Percentiles rank a stretch among this genome's conserved stretches.
phyloP scores from a whole-genome alignment of 805 yeast species.

The Yarrowia sp. region DNA sequence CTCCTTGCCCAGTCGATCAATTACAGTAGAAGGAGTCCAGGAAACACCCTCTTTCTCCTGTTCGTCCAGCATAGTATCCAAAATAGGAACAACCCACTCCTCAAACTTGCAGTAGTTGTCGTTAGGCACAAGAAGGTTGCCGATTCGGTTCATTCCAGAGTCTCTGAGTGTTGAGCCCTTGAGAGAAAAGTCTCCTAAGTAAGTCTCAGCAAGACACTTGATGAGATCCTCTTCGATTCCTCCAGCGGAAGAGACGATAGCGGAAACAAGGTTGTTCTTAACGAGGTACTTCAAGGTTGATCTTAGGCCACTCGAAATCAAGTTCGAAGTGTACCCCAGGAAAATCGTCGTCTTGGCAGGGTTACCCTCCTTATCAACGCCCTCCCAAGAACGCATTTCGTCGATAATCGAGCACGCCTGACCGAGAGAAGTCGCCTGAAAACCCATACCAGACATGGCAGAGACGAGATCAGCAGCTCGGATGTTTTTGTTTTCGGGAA shows the following conservation, averaged over 20 bases:
- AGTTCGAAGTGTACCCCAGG: conserved; percentile 93
- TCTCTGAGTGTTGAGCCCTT: conserved; percentile 82
- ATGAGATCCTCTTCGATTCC: conserved; percentile 97
- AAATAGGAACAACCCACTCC: conserved; percentile 96
- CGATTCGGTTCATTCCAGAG: conserved; percentile 96
- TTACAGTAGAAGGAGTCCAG: conserved; percentile 93
- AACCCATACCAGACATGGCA: conserved; percentile 94
- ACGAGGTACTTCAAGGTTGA: conserved; percentile 86
- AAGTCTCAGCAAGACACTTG: conserved; percentile 95
- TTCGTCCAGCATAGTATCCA: conserved; percentile 83
- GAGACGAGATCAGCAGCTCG: conserved; percentile 73
- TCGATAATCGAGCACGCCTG: conserved; percentile 90
- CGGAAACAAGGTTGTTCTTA: conserved; percentile 91
- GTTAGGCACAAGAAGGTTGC: conserved; percentile 93
- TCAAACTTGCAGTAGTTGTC: conserved; percentile 97
- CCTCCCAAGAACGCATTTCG: conserved; percentile 92
- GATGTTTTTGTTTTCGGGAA: conserved; percentile 71
- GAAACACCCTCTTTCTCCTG: conserved; percentile 66
- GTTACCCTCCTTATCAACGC: conserved; percentile 59
- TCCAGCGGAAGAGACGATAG: conserved; percentile 96
- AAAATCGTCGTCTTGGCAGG: conserved; percentile 84
- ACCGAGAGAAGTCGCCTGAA: conserved; percentile 86
- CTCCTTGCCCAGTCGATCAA: conserved; percentile 92
- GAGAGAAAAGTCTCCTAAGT: conserved; percentile 83
- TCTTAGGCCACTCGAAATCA: conserved; percentile 91